A percentile compares a stretch with the other conserved stretches of the same genome.
Evolutionary conservation across 345 rosid genomes (phyloP).

Genomic region (Clausena lansium): DNA sequence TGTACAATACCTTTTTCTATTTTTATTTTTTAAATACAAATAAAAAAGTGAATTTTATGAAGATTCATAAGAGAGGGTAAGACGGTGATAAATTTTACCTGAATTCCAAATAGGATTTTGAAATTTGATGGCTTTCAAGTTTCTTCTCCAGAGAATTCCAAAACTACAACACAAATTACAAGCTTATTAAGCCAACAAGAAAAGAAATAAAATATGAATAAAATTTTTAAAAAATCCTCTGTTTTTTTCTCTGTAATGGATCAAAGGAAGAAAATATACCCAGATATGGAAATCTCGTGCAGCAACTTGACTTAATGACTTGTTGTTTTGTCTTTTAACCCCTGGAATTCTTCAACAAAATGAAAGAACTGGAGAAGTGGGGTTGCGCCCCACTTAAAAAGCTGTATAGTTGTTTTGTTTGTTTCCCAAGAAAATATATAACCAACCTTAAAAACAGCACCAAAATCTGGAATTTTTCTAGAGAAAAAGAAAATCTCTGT

Average conservation of each 20-base stretch:
- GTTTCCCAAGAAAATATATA: not conserved
- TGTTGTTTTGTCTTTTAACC: not conserved
- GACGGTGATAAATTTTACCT: not conserved
- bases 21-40: not conserved
- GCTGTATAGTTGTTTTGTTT: not conserved
- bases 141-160: not conserved
- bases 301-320: not conserved
- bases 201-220: no score
- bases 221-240: not conserved
- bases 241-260: not conserved
- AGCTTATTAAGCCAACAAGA: not conserved
- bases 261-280: not conserved
- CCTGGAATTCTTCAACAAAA: not conserved
- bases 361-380: not conserved
- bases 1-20: no score
- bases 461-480: not conserved
- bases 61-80: not conserved
- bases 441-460: not conserved
- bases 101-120: not conserved
- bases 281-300: not conserved
- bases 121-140: not conserved
- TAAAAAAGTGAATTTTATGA: not conserved
- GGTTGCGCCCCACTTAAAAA: not conserved
- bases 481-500: not conserved
- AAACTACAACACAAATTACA: not conserved